A percentile compares a stretch with the other conserved stretches of the same genome.
phyloP scores from a whole-genome alignment of 1,284 basidiomycete genomes.

The Pseudozyma tsukubaensis region DNA sequence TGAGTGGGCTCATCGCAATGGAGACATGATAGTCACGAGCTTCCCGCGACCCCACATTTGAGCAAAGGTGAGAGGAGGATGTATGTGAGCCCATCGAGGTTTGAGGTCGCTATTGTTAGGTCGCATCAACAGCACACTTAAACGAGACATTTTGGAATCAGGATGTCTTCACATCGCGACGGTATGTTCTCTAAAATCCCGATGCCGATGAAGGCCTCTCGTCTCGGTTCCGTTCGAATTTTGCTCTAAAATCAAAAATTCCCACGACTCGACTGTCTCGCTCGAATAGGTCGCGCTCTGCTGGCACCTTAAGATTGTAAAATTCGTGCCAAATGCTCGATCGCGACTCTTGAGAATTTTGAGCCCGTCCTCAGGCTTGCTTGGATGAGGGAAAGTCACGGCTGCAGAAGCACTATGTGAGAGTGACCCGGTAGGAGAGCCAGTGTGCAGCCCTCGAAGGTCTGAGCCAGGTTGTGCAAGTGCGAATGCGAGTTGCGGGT shows the following conservation, averaged over 20 bases:
- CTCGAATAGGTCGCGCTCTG: conserved; percentile 4
- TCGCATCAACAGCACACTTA: too few species aligned
- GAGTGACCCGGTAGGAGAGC: too few species aligned
- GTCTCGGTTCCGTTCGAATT: conserved; percentile 16
- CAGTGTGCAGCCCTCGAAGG: neutral
- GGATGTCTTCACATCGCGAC: neutral
- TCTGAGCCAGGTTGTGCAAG: neutral
- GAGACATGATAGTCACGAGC: too few species aligned
- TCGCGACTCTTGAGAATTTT: neutral
- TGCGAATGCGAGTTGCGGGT: neutral
- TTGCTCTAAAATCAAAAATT: conserved; percentile 16
- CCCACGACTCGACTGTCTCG: conserved; percentile 13
- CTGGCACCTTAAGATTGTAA: neutral
- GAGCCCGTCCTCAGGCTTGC: too few species aligned
- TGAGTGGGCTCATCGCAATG: too few species aligned
- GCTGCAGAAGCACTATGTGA: neutral
- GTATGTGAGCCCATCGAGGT: too few species aligned
- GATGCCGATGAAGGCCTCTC: conserved; percentile 5
- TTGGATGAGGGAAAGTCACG: too few species aligned
- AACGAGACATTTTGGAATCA: too few species aligned
- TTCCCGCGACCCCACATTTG: too few species aligned
- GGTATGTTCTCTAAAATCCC: neutral
- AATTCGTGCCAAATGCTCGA: neutral
- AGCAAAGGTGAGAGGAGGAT: too few species aligned
- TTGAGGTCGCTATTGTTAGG: too few species aligned